Percentiles rank a stretch among this genome's conserved stretches.
Conservation (phyloP, 345 rosid species). For the Microcos paniculata region DNA sequence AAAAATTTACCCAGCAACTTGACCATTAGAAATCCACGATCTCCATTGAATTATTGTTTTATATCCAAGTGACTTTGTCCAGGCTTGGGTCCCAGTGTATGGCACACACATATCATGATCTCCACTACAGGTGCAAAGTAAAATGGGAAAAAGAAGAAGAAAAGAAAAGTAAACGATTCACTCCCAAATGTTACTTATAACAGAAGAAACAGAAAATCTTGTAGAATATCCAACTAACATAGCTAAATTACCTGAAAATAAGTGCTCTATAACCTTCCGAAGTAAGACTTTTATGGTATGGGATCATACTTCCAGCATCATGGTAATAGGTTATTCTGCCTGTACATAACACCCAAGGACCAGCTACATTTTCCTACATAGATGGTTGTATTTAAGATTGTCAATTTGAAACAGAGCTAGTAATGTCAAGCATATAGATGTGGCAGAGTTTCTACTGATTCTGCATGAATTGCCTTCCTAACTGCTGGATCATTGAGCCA, state of each 20-base stretch:
- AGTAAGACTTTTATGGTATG: constrained; percentile 46
- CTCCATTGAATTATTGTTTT: constrained; percentile 43
- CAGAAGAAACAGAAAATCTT: constrained; percentile 6
- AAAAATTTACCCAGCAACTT: constrained; percentile 43
- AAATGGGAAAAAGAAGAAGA: neutral
- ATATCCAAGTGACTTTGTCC: constrained; percentile 54
- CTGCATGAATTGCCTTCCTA: constrained; percentile 51
- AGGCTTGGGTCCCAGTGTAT: constrained; percentile 53
- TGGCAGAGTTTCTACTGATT: constrained; percentile 24
- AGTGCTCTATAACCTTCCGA: constrained; percentile 48
- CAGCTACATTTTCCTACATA: constrained; percentile 24
- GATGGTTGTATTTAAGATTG: neutral
- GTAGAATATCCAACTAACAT: too few relatives aligned
- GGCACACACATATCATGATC: constrained; percentile 67
- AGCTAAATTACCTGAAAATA: constrained; percentile 44
- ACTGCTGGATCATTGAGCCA: constrained; percentile 53
- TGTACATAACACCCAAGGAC: constrained; percentile 52
- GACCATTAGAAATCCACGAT: constrained; percentile 35
- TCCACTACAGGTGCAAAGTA: constrained; percentile 26
- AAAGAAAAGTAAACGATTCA: neutral
- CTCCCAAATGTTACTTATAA: too few relatives aligned
- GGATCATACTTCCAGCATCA: constrained; percentile 48
- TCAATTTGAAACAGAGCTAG: neutral
- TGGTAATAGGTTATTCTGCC: constrained; percentile 14
- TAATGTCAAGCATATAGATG: neutral